Conservation (phyloP, 768 basidiomycete genomes). For the Trametes meyenii region DNA sequence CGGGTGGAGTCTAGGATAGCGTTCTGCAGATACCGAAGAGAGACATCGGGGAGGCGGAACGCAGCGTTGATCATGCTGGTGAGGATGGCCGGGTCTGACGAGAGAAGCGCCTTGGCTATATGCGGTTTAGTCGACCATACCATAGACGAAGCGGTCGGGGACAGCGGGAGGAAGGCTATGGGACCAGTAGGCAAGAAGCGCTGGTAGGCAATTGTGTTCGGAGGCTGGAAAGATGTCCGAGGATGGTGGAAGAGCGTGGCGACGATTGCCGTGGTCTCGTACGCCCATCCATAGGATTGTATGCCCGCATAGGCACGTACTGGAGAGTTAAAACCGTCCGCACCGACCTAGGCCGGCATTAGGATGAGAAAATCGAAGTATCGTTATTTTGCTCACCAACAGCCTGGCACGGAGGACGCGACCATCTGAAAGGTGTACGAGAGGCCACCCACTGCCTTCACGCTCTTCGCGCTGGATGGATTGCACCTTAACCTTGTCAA, state of each 20-base stretch:
- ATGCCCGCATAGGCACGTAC: conserved; percentile 88
- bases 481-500: conserved; percentile 76
- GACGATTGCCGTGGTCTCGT: conserved; percentile 88
- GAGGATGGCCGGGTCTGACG: conserved; percentile 65
- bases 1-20: conserved; percentile 59
- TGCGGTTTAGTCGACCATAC: conserved; percentile 92
- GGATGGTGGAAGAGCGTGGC: conserved; percentile 81
- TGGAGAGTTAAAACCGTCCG: conserved; percentile 94
- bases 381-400: conserved; percentile 50
- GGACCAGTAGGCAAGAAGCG: conserved; percentile 95
- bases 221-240: conserved; percentile 58
- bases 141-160: conserved; percentile 75
- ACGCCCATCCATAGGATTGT: conserved; percentile 88
- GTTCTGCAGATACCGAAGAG: conserved; percentile 66
- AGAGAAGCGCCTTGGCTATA: conserved; percentile 72
- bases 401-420: conserved; percentile 69
- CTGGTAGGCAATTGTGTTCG: conserved; percentile 87
- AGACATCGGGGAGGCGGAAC: conserved; percentile 79
- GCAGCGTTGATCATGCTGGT: conserved; percentile 85
- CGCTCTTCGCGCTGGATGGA: conserved; percentile 59
- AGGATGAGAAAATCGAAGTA: neutral
- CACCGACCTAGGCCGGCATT: conserved; percentile 71
- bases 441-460: conserved; percentile 72
- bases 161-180: conserved; percentile 91
- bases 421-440: conserved; percentile 73